Percentiles rank a stretch among this genome's conserved stretches.
phyloP scores from a whole-genome alignment of 768 basidiomycete genomes.

The Calocybe cyanea region DNA sequence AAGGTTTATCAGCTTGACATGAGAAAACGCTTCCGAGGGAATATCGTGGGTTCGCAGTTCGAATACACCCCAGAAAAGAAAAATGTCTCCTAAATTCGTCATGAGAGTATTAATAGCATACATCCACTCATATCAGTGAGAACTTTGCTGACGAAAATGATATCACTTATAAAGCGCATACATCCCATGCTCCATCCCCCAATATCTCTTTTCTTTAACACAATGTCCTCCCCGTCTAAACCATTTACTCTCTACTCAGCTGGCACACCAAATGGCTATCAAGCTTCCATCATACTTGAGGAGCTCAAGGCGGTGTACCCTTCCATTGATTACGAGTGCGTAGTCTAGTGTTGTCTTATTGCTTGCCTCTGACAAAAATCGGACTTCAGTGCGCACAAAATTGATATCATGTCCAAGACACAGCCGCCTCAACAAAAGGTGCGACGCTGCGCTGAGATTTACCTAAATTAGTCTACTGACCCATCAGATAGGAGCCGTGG shows the following conservation, averaged over 20 bases:
- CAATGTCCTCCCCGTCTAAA: slow-evolving; percentile 30
- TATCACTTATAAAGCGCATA: background rate
- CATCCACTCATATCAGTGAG: too few species aligned
- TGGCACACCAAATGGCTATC: slow-evolving; percentile 58
- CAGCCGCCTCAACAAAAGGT: slow-evolving; percentile 84
- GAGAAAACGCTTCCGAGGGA: slow-evolving; percentile 79
- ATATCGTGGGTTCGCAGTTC: slow-evolving; percentile 54
- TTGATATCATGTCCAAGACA: slow-evolving; percentile 56
- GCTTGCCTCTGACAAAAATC: background rate
- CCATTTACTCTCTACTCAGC: slow-evolving; percentile 50
- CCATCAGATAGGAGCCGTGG: slow-evolving; percentile 46
- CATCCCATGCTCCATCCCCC: background rate
- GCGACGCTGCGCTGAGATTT: too few species aligned
- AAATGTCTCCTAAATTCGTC: background rate
- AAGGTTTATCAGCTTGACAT: slow-evolving; percentile 62
- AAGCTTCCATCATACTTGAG: slow-evolving; percentile 52
- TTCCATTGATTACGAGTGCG: slow-evolving; percentile 41
- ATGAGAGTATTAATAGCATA: too few species aligned
- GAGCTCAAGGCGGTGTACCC: slow-evolving; percentile 58
- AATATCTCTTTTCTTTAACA: slow-evolving; percentile 26
- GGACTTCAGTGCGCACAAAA: slow-evolving; percentile 38
- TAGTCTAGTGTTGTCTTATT: background rate
- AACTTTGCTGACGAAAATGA: too few species aligned
- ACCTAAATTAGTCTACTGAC: background rate
- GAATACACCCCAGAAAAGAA: slow-evolving; percentile 33